These are phyloP conservation scores for Candida maris DNA, from an alignment of 805 yeast genomes.

Conservation along the genomic window DNA sequence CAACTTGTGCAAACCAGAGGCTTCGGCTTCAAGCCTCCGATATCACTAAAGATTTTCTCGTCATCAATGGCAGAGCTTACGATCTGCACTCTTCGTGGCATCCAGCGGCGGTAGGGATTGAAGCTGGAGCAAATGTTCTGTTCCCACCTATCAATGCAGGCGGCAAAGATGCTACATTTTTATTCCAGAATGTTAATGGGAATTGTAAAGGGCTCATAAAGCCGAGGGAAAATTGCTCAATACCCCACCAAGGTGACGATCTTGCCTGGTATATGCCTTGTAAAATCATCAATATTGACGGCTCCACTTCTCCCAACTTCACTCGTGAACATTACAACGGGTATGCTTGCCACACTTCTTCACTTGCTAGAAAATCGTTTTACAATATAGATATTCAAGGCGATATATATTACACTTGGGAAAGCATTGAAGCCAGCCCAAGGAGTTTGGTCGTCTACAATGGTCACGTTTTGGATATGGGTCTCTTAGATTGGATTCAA, in stretches of 20 bases:
- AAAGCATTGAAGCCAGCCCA: conserved; percentile 62
- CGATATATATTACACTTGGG: conserved; percentile 88
- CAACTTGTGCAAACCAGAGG: conserved; percentile 59
- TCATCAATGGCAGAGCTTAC: conserved; percentile 81
- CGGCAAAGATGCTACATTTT: conserved; percentile 76
- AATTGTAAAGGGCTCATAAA: conserved; percentile 76
- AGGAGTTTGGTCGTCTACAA: conserved; percentile 84
- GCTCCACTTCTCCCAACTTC: conserved; percentile 63
- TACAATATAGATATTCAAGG: conserved; percentile 58
- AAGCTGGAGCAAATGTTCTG: conserved; percentile 63
- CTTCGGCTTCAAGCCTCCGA: conserved; percentile 56
- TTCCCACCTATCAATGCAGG: conserved; percentile 89
- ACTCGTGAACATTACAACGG: conserved; percentile 68
- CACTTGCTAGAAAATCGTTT: conserved; percentile 63
- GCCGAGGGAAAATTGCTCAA: conserved; percentile 65
- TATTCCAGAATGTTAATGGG: conserved; percentile 90
- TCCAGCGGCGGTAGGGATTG: conserved; percentile 79
- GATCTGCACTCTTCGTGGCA: conserved; percentile 66
- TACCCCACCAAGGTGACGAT: conserved; percentile 60
- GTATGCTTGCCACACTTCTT: conserved; percentile 86
- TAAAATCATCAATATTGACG: conserved; percentile 63
- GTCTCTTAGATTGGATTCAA: conserved; percentile 71
- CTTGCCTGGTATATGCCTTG: conserved; percentile 98
- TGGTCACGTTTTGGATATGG: conserved; percentile 83
- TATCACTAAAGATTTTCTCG: conserved; percentile 57